Percentiles rank a stretch among this genome's conserved stretches.
Conservation (phyloP, 2,329 filamentous ascomycete species). For the Graphilbum sp. region DNA sequence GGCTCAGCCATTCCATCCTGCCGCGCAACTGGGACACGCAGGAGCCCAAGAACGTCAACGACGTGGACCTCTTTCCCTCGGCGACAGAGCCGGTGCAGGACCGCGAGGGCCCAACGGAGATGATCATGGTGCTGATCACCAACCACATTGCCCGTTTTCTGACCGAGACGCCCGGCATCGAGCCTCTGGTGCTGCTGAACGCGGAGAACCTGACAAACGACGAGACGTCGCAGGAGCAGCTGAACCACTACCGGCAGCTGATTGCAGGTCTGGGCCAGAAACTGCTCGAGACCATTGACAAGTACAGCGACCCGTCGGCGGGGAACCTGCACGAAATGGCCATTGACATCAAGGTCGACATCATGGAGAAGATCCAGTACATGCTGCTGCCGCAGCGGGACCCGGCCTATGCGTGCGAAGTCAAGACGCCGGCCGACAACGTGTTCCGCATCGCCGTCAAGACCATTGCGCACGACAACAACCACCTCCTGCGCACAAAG, state of each 20-base stretch:
- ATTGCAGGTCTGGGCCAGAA: conserved; percentile 25
- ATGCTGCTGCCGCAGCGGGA: conserved; percentile 29
- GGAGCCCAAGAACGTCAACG: conserved; percentile 39
- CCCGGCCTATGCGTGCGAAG: conserved; percentile 32
- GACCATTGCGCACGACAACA: conserved; percentile 29
- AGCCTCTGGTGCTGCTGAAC: conserved; percentile 30
- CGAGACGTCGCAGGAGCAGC: conserved; percentile 14
- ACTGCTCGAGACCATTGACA: conserved; percentile 28
- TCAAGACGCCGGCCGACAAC: conserved; percentile 32
- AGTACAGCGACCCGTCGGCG: conserved; percentile 32
- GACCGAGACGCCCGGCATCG: conserved; percentile 29
- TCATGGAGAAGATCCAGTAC: conserved; percentile 31
- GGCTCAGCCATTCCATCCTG: conserved; percentile 34
- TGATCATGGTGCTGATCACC: conserved; percentile 37
- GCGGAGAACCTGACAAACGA: conserved; percentile 17
- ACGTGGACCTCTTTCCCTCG: conserved; percentile 37
- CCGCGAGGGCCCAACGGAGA: conserved; percentile 41
- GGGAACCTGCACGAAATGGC: conserved; percentile 36
- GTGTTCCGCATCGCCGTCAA: conserved; percentile 37
- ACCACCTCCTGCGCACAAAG: conserved; percentile 24
- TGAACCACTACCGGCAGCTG: conserved; percentile 25
- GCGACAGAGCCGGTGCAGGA: conserved; percentile 33
- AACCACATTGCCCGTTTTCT: conserved; percentile 35
- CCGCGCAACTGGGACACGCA: conserved; percentile 40
- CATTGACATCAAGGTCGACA: conserved; percentile 26